Evolutionary conservation across 106 monocot genomes (phyloP).

Genomic region (Dioscorea alata): DNA sequence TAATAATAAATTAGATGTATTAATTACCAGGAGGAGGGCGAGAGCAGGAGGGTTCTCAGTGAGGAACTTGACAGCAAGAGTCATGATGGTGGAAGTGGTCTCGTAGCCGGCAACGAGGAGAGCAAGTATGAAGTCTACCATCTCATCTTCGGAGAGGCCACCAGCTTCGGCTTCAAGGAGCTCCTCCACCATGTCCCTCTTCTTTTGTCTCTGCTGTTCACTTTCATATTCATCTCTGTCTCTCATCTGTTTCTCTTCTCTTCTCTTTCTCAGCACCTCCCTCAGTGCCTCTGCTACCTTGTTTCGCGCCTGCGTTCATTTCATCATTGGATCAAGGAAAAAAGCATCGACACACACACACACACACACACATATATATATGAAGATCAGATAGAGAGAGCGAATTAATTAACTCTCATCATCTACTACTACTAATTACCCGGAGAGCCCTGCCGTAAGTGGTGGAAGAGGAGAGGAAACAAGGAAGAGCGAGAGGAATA

Average conservation of each 20-base stretch:
- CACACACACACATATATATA: no score
- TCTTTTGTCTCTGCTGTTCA: neutral
- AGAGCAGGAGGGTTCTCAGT: constrained; percentile 62
- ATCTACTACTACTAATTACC: constrained; percentile 23
- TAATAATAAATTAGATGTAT: neutral
- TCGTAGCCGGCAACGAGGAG: constrained; percentile 89
- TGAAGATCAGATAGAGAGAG: no score
- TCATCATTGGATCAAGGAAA: no score
- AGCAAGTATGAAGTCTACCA: constrained; percentile 75
- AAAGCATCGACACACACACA: no score
- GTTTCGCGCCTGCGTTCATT: constrained; percentile 44
- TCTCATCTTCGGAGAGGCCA: constrained; percentile 67
- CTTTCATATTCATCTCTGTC: neutral
- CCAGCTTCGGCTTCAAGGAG: constrained; percentile 50
- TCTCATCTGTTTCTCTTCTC: constrained; percentile 14
- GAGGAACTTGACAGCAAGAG: constrained; percentile 73
- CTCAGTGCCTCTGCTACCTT: constrained; percentile 69
- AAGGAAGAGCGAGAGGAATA: constrained; percentile 64
- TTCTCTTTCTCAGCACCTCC: constrained; percentile 54
- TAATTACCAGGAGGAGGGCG: constrained; percentile 38
- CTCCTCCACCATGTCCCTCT: constrained; percentile 62
- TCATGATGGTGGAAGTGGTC: constrained; percentile 87
- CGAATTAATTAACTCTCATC: no score
- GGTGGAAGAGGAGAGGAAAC: constrained; percentile 55
- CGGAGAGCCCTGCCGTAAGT: constrained; percentile 78